These are phyloP conservation scores for Fraxinus nigra DNA, from an alignment of 305 asterid species.

Conservation along the genomic window DNA sequence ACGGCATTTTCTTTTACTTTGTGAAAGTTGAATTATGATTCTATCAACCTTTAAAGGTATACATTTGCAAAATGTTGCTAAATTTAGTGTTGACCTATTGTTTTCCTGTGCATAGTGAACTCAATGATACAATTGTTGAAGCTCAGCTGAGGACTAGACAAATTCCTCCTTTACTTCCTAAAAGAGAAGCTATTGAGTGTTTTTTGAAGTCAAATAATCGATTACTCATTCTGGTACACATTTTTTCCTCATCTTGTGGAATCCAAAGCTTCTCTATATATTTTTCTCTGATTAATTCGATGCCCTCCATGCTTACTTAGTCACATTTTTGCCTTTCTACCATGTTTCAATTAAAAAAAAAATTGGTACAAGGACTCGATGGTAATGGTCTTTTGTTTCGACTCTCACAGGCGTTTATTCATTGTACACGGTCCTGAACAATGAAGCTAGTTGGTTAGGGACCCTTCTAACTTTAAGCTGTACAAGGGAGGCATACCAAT, in stretches of 20 bases:
- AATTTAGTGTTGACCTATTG: constrained; percentile 16
- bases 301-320: neutral
- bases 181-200: constrained; percentile 51
- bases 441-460: neutral
- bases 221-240: constrained; percentile 70
- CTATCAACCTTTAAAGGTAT: neutral
- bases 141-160: constrained; percentile 83
- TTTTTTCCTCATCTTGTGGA: constrained; percentile 6
- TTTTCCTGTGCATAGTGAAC: constrained; percentile 55
- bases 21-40: neutral
- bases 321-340: neutral
- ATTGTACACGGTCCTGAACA: neutral
- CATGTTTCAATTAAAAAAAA: neutral
- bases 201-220: constrained; percentile 60
- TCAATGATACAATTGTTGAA: constrained; percentile 84
- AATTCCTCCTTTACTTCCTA: constrained; percentile 79
- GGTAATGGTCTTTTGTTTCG: neutral
- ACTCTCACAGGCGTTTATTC: neutral
- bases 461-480: neutral
- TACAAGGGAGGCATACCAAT: neutral
- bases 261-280: neutral
- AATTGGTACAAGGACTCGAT: neutral
- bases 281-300: neutral
- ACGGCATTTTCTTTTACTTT: neutral
- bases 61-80: neutral